Conservation (phyloP, 768 basidiomycete genomes). For the Tricholoma matsutake region DNA sequence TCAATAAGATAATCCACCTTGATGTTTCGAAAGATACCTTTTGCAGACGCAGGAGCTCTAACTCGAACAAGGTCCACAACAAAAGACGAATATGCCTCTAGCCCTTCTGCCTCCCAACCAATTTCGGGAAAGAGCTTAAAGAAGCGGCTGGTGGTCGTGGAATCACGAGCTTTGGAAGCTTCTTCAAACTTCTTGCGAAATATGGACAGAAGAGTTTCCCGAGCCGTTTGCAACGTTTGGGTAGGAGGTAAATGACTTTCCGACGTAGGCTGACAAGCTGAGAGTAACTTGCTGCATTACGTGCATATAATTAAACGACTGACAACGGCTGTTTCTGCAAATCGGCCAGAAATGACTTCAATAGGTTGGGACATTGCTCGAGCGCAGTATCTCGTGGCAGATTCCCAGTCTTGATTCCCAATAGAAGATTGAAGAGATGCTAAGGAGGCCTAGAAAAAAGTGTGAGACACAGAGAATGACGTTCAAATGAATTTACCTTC, state of each 20-base stretch:
- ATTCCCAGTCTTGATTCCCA: slow-evolving; percentile 89
- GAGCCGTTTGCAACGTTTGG: slow-evolving; percentile 74
- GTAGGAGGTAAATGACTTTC: slow-evolving; percentile 83
- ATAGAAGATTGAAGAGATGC: slow-evolving; percentile 66
- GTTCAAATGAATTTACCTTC: slow-evolving; percentile 53
- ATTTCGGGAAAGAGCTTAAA: slow-evolving; percentile 98
- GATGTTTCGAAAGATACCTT: slow-evolving; percentile 50
- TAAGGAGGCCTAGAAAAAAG: slow-evolving; percentile 35
- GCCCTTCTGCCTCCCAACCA: slow-evolving; percentile 88
- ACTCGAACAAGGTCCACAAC: slow-evolving; percentile 87
- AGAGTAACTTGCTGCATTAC: slow-evolving; percentile 10
- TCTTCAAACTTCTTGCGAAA: slow-evolving; percentile 80
- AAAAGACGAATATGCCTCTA: slow-evolving; percentile 90
- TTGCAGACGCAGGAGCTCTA: slow-evolving; percentile 72
- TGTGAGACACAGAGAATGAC: slow-evolving; percentile 2
- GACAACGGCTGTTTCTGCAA: slow-evolving; percentile 87
- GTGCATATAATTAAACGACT: slow-evolving; percentile 22
- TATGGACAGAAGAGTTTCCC: slow-evolving; percentile 69
- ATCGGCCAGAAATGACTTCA: slow-evolving; percentile 76
- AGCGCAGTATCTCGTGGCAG: slow-evolving; percentile 87
- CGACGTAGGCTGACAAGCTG: slow-evolving; percentile 71
- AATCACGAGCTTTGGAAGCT: slow-evolving; percentile 79
- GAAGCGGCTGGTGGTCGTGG: slow-evolving; percentile 85
- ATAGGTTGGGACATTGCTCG: slow-evolving; percentile 83
- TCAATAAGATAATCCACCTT: slow-evolving; percentile 5